Percentiles rank a stretch among this genome's conserved stretches.
Conservation (phyloP, 2,329 filamentous ascomycete species). For the Magnaporthales sp. region DNA sequence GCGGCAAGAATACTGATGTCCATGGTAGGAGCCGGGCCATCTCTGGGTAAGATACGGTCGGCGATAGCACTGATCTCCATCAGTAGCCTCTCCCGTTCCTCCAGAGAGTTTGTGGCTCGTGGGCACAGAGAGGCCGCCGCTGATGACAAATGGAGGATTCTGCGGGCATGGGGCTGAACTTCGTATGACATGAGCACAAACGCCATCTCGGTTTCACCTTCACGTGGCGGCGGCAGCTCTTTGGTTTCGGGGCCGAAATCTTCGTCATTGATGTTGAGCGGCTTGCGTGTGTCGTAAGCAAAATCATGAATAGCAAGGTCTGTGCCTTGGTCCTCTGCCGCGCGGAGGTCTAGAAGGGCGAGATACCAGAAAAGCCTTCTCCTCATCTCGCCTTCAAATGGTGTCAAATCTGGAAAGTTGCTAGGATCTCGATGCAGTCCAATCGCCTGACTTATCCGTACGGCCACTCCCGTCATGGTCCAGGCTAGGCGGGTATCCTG, state of each 20-base stretch:
- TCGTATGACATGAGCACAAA: slow-evolving; percentile 34
- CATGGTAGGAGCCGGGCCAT: slow-evolving; percentile 35
- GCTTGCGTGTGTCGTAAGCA: slow-evolving; percentile 43
- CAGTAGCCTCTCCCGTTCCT: slow-evolving; percentile 32
- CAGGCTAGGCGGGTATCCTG: slow-evolving; percentile 48
- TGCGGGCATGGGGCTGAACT: slow-evolving; percentile 27
- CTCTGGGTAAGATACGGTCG: slow-evolving; percentile 43
- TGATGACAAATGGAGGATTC: slow-evolving; percentile 27
- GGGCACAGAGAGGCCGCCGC: slow-evolving; percentile 20
- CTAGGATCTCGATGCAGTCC: slow-evolving; percentile 50
- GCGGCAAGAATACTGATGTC: slow-evolving; percentile 42
- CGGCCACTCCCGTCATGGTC: slow-evolving; percentile 55
- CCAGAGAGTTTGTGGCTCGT: slow-evolving; percentile 20
- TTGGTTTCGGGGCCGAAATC: slow-evolving; percentile 40
- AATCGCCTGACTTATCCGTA: slow-evolving; percentile 44
- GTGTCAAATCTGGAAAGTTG: slow-evolving; percentile 40
- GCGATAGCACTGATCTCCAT: slow-evolving; percentile 27
- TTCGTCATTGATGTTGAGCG: slow-evolving; percentile 48
- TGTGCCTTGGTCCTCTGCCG: slow-evolving; percentile 50
- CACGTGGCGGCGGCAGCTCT: slow-evolving; percentile 34
- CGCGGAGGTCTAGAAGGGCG: slow-evolving; percentile 48
- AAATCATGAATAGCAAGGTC: slow-evolving; percentile 35
- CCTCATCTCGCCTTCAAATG: slow-evolving; percentile 55
- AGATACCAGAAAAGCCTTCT: slow-evolving; percentile 55
- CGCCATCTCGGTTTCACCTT: slow-evolving; percentile 45